Base-by-base conservation (phyloP, 2,329 filamentous ascomycete genomes). In the Apiospora marii region DNA sequence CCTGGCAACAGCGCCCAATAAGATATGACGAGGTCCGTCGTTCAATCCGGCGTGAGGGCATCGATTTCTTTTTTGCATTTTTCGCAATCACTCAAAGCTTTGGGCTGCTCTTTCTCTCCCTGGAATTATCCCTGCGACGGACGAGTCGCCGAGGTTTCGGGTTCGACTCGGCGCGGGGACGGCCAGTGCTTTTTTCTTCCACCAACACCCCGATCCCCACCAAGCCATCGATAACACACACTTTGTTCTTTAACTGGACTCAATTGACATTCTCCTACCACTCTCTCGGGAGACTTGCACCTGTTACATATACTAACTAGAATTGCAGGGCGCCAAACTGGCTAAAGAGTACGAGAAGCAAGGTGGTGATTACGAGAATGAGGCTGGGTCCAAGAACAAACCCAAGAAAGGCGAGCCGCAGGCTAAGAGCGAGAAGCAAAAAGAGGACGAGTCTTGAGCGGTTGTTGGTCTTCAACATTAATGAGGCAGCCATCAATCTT, bases 301-400 rank as follows among this genome's bases (percentile, higher is more conserved):
- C 37, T 41, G 37, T 8, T 10, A n/a, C 37, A 3, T 7, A 24
- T 27, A 68, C 37, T 68, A 3, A 44, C 41, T 3, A n/a, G 19
- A n/a, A 4, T 10, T 4, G 68, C 48, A 82, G 82, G 80, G 77
- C 2, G 75, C 78, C 3, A 84, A 84, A 74, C 75, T 84, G 4
- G 82, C 82, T 2, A 84, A 85, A 71, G 82, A 84, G 74, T 84
- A 84, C 69, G 82, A 85, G 77, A 82, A 81, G 74, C 81, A 82
- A 53, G 83, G 83, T 0, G 83, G 83, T 4, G 82, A 77, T 0
- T 84, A 84, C 69, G 82, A 84, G 76, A 82, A 84, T 48, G 80
- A 83, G 74, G 73, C 82, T 0, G 82, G 82, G 0, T 84, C 82
- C 12, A 84, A 84, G 74, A 84, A 84, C 37, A 78, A 80, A 72